Percentiles rank a stretch among this genome's conserved stretches.
Conservation (phyloP, 352 stramenopile species). For the Phytophthora rubi region DNA sequence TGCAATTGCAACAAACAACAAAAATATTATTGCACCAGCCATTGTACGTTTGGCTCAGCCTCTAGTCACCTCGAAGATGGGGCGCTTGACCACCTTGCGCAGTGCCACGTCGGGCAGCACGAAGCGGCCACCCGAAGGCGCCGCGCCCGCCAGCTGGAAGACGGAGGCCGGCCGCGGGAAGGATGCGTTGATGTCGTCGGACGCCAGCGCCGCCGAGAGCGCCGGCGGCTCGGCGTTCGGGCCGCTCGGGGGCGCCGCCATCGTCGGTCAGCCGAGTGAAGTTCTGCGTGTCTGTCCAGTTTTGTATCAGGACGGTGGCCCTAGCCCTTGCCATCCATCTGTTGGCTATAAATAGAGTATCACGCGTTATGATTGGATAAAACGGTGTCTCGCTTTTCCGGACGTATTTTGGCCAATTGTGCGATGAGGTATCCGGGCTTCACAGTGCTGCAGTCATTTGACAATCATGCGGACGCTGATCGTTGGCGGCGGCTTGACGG, state of each 20-base stretch:
- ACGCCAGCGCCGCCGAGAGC: conserved; percentile 8
- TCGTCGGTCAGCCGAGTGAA: conserved; percentile 17
- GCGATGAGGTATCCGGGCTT: conserved; percentile 15
- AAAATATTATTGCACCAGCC: too few species aligned
- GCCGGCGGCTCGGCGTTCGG: conserved; percentile 28
- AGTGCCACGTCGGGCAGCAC: conserved; percentile 60
- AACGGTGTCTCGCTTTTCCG: not conserved
- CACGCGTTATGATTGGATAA: conserved; percentile 16
- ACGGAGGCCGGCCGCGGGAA: conserved; percentile 32
- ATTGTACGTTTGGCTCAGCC: too few species aligned
- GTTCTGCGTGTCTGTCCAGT: conserved; percentile 20
- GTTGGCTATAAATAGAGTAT: conserved; percentile 36
- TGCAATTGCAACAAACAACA: too few species aligned
- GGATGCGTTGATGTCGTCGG: conserved; percentile 29
- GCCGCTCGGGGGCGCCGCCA: conserved; percentile 29
- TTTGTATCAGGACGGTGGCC: conserved; percentile 23
- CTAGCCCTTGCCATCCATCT: conserved; percentile 18
- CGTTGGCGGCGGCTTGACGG: conserved; percentile 69
- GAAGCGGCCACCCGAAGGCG: conserved; percentile 39
- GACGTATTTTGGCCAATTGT: conserved; percentile 28
- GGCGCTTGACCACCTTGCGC: conserved; percentile 71
- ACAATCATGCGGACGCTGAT: conserved; percentile 50
- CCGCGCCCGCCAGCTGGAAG: conserved; percentile 42
- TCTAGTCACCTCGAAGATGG: conserved; percentile 69
- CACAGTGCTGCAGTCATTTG: conserved; percentile 27